Conservation (phyloP, 1,139 yeast genomes). For the Saccharomyces pastorianus region DNA sequence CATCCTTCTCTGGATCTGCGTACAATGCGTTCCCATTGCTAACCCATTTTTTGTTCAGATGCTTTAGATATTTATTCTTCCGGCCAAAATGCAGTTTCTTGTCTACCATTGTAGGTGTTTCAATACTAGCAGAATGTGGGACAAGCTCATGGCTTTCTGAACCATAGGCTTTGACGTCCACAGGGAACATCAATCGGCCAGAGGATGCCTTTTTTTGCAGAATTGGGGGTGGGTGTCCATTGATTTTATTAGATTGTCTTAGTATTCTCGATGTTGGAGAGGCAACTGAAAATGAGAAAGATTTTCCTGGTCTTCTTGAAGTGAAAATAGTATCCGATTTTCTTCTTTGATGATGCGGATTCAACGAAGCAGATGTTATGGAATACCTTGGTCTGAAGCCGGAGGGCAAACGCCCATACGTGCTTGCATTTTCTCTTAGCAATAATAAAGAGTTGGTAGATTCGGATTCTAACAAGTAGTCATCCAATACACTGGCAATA, state of each 20-base stretch:
- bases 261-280: slow-evolving; percentile 6
- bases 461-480: slow-evolving; percentile 10
- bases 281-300: slow-evolving; percentile 10
- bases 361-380: neutral
- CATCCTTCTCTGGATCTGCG: neutral
- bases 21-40: neutral
- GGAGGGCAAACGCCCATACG: neutral
- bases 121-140: neutral
- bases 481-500: slow-evolving; percentile 9
- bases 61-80: neutral
- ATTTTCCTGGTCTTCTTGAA: slow-evolving; percentile 3
- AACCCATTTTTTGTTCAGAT: neutral
- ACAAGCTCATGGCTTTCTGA: neutral
- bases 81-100: slow-evolving; percentile 1
- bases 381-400: neutral
- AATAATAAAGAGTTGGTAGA: slow-evolving; percentile 4
- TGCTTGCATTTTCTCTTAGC: slow-evolving; percentile 4
- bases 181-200: slow-evolving; percentile 3
- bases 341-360: slow-evolving; percentile 4
- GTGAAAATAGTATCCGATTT: slow-evolving; percentile 7
- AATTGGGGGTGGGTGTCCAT: slow-evolving; percentile 3
- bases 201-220: slow-evolving; percentile 3
- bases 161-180: slow-evolving; percentile 2
- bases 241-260: slow-evolving; percentile 3
- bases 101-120: neutral